Evolutionary conservation across 192 early-diverging fungal species (phyloP).

Genomic region (Linnemannia zychae): DNA sequence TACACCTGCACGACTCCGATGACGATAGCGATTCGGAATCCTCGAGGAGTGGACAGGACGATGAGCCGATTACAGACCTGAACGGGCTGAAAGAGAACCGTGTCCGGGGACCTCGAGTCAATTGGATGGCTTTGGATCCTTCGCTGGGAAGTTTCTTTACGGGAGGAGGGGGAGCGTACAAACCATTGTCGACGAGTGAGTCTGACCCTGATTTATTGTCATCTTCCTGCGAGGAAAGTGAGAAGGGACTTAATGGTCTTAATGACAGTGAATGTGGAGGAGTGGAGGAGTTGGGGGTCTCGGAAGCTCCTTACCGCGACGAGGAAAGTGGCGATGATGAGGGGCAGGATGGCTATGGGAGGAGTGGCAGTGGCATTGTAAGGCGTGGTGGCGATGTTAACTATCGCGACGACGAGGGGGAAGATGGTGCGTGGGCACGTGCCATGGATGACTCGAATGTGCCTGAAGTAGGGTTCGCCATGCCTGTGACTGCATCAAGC

Average conservation of each 20-base stretch:
- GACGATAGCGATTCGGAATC: constrained; percentile 15
- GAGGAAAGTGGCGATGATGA: background rate
- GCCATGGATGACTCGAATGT: background rate
- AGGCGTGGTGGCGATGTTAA: background rate
- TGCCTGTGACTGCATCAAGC: background rate
- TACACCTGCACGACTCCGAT: constrained; percentile 16
- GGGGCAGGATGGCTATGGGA: background rate
- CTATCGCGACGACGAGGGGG: background rate
- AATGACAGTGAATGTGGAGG: background rate
- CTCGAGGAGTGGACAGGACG: background rate
- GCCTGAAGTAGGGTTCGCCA: background rate
- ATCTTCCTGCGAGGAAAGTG: background rate
- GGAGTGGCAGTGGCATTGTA: background rate
- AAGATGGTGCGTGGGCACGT: background rate
- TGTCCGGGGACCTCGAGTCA: constrained; percentile 29
- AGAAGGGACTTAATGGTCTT: background rate
- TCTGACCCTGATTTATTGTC: constrained; percentile 31
- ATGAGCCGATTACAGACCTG: constrained; percentile 37
- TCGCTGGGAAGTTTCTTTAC: constrained; percentile 32
- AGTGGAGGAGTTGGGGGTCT: constrained; percentile 7
- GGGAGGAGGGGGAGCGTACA: constrained; percentile 8
- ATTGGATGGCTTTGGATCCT: constrained; percentile 41
- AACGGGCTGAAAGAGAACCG: constrained; percentile 52
- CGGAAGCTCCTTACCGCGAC: constrained; percentile 2
- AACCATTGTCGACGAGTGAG: constrained; percentile 9